Evolutionary conservation across 495 filamentous ascomycete genomes (phyloP).

Genomic region (Tuber microsphaerosporum): DNA sequence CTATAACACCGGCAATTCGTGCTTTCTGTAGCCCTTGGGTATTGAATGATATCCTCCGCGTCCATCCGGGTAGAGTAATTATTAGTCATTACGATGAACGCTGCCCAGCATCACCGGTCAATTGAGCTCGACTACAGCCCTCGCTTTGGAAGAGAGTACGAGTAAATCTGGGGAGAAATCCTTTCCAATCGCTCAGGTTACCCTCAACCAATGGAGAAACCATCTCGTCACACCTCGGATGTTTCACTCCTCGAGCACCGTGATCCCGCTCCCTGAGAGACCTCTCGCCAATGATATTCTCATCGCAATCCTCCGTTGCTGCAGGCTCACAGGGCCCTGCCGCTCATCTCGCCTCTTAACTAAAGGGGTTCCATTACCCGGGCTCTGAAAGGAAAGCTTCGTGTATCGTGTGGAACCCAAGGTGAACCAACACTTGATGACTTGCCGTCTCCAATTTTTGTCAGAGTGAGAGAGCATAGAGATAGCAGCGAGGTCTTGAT

Average conservation of each 20-base stretch:
- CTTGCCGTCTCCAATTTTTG: not conserved
- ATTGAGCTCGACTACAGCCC: not conserved
- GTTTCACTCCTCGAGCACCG: too few relatives aligned
- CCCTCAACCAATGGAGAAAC: not conserved
- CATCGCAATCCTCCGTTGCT: too few relatives aligned
- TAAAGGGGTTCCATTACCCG: too few relatives aligned
- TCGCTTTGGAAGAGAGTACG: not conserved
- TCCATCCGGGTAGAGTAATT: not conserved
- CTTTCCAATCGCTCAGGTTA: not conserved
- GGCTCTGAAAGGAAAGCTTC: too few relatives aligned
- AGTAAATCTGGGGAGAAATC: not conserved
- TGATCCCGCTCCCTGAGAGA: too few relatives aligned
- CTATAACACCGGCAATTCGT: too few relatives aligned
- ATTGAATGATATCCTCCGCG: not conserved
- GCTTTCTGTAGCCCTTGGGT: not conserved
- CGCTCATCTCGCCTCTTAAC: too few relatives aligned
- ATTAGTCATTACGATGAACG: not conserved
- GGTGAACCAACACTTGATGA: not conserved
- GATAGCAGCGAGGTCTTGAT: not conserved
- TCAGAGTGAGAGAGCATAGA: not conserved
- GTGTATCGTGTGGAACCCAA: too few relatives aligned
- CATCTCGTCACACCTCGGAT: too few relatives aligned
- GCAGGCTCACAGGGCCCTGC: too few relatives aligned
- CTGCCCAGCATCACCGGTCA: not conserved
- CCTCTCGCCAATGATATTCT: too few relatives aligned